Conservation (phyloP, 257 asterid species). For the Vinca minor region DNA sequence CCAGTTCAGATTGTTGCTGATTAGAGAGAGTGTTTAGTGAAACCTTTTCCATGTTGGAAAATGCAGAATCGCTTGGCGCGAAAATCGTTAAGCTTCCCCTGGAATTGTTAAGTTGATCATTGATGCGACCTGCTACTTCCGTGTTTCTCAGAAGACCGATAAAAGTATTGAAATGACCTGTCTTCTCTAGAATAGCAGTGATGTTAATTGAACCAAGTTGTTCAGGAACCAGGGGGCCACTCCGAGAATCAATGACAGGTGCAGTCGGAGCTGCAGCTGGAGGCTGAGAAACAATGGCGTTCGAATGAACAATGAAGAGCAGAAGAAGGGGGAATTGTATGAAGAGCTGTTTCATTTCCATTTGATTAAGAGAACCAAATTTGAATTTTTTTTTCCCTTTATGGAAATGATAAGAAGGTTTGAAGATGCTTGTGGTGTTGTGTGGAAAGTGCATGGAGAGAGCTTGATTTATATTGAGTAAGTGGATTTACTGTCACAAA, state of each 20-base stretch:
- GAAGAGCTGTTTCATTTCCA: slow-evolving; percentile 5
- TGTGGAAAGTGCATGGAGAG: slow-evolving; percentile 7
- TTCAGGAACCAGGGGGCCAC: slow-evolving; percentile 29
- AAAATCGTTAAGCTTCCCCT: slow-evolving; percentile 41
- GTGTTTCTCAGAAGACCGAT: slow-evolving; percentile 47
- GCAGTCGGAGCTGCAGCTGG: slow-evolving; percentile 16
- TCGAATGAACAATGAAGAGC: slow-evolving; percentile 15
- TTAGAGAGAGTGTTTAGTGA: slow-evolving; percentile 34
- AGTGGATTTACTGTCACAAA: background rate
- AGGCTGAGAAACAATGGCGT: slow-evolving; percentile 22
- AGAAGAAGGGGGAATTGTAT: slow-evolving; percentile 16
- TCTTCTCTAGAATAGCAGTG: slow-evolving; percentile 45
- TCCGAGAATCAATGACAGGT: slow-evolving; percentile 9
- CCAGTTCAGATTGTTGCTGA: slow-evolving; percentile 32
- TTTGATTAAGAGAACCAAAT: background rate
- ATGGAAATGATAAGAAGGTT: background rate
- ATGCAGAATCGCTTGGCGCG: slow-evolving; percentile 38
- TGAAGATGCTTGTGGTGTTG: too few relatives aligned
- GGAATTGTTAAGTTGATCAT: slow-evolving; percentile 39
- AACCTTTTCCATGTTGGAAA: slow-evolving; percentile 35
- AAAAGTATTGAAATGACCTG: slow-evolving; percentile 40
- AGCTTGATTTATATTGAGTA: slow-evolving; percentile 12
- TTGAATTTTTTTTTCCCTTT: background rate
- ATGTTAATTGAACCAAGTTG: slow-evolving; percentile 41
- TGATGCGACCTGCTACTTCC: slow-evolving; percentile 37